A percentile compares a stretch with the other conserved stretches of the same genome.
Evolutionary conservation across 1,284 basidiomycete genomes (phyloP).

Genomic region (Puccinia coronata): DNA sequence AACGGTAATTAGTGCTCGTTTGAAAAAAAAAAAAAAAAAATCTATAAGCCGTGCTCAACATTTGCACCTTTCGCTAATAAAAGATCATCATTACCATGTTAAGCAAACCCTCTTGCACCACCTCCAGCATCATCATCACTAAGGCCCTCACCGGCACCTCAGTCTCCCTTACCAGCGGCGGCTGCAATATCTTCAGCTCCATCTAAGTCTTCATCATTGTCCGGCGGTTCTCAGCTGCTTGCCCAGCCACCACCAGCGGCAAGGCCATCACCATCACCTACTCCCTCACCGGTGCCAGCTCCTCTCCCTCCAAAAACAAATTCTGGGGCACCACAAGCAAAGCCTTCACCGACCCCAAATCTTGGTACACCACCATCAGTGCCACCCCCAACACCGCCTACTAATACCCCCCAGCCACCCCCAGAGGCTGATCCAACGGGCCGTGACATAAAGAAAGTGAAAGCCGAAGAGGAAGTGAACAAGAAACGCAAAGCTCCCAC

Average conservation of each 20-base stretch:
- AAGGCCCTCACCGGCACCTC: not conserved
- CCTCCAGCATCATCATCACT: not conserved
- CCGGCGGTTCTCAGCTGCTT: not conserved
- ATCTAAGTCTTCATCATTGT: not conserved
- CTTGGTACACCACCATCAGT: not conserved
- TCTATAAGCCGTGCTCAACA: not conserved
- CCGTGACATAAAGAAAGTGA: not conserved
- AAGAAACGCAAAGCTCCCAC: not conserved
- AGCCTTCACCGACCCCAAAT: not conserved
- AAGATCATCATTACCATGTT: not conserved
- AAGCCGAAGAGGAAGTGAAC: constrained; percentile 14
- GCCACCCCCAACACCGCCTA: not conserved
- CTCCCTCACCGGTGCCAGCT: not conserved
- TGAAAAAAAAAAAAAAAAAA: not conserved
- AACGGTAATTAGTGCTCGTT: not conserved
- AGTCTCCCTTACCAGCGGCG: not conserved
- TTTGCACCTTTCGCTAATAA: not conserved
- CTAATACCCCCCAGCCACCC: not conserved
- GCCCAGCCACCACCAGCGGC: not conserved
- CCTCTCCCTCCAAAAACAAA: not conserved
- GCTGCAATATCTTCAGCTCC: not conserved
- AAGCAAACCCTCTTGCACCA: not conserved
- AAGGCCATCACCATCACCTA: not conserved
- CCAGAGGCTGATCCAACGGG: not conserved
- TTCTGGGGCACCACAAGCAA: not conserved